phyloP scores from a whole-genome alignment of 2,329 filamentous ascomycete species.

The Corynespora cassiicola region DNA sequence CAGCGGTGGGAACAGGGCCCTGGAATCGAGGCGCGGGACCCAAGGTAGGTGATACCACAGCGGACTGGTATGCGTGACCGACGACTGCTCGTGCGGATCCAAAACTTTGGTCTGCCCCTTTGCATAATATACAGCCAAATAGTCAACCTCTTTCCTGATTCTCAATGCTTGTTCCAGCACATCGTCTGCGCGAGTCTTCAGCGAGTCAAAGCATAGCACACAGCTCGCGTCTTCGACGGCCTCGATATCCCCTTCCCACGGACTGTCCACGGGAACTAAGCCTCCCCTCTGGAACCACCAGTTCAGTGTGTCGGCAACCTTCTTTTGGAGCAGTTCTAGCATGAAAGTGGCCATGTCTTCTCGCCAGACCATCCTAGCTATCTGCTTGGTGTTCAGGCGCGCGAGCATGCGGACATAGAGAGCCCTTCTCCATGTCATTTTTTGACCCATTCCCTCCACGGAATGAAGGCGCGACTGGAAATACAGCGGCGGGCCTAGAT shows the following conservation, averaged over 20 bases:
- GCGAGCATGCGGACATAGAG: constrained; percentile 39
- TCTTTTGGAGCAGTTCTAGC: constrained; percentile 43
- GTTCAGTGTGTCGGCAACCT: constrained; percentile 45
- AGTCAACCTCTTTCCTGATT: constrained; percentile 28
- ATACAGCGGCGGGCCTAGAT: constrained; percentile 31
- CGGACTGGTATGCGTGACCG: constrained; percentile 30
- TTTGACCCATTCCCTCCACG: constrained; percentile 24
- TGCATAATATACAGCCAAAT: constrained; percentile 24
- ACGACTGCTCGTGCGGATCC: constrained; percentile 31
- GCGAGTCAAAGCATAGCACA: constrained; percentile 30
- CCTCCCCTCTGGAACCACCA: constrained; percentile 35
- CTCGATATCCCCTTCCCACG: constrained; percentile 25
- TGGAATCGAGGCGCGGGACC: constrained; percentile 32
- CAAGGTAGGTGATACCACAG: constrained; percentile 35
- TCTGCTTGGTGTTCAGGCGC: constrained; percentile 37
- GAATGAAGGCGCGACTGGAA: constrained; percentile 25
- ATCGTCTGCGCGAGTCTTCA: constrained; percentile 33
- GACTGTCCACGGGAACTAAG: constrained; percentile 27
- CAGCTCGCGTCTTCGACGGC: constrained; percentile 35
- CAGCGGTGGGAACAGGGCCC: constrained; percentile 34
- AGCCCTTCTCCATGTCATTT: constrained; percentile 25
- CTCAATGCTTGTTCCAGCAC: constrained; percentile 16
- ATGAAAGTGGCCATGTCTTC: constrained; percentile 56
- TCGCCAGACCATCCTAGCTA: constrained; percentile 51
- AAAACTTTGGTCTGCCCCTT: constrained; percentile 18